phyloP scores from a whole-genome alignment of 192 early-diverging fungal genomes.

The Rhizophagus sp. region DNA sequence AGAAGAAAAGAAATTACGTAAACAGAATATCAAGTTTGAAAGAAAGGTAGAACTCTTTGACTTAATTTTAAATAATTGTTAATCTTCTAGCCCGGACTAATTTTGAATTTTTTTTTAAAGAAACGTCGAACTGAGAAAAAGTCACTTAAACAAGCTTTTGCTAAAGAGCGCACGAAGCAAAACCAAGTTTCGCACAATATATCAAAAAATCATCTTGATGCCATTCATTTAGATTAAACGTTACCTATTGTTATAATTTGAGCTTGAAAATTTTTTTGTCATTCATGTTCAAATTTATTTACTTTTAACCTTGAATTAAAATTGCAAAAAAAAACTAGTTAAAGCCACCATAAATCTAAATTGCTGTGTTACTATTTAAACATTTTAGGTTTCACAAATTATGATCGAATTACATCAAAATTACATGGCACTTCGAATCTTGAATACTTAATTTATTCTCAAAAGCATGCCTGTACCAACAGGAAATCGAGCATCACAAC shows the following conservation, averaged over 20 bases:
- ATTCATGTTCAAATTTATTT: no score
- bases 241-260: neutral
- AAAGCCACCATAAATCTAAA: no score
- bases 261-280: no score
- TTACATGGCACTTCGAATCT: no score
- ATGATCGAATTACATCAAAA: no score
- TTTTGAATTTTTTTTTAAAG: slow-evolving; percentile 31
- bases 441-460: neutral
- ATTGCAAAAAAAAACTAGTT: no score
- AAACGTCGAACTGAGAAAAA: slow-evolving; percentile 76
- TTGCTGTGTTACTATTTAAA: no score
- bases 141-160: slow-evolving; percentile 75
- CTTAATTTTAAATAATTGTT: neutral
- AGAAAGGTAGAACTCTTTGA: slow-evolving; percentile 55
- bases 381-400: no score
- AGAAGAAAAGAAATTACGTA: slow-evolving; percentile 93
- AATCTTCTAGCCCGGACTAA: neutral
- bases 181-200: slow-evolving; percentile 56
- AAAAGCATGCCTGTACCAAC: neutral
- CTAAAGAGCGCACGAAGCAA: slow-evolving; percentile 67
- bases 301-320: no score
- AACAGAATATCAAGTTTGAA: slow-evolving; percentile 81
- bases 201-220: slow-evolving; percentile 45
- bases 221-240: slow-evolving; percentile 47
- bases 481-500: neutral